Evolutionary conservation across 106 monocot genomes (phyloP).

Genomic region (Dendrobium huoshanense): DNA sequence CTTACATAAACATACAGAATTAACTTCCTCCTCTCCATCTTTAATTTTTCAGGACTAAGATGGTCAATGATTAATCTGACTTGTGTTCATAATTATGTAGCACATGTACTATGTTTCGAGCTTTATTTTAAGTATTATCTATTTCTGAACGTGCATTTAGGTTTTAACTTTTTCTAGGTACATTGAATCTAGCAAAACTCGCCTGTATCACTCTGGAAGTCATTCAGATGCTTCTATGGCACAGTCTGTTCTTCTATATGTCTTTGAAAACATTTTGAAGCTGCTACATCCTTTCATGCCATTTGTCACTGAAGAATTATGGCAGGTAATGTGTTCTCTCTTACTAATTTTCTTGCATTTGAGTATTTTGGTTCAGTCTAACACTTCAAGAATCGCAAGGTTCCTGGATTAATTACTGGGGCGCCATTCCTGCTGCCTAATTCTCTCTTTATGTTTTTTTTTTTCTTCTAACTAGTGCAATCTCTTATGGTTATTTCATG

Average conservation of each 20-base stretch:
- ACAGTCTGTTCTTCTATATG: slow-evolving; percentile 77
- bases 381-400: background rate
- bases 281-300: slow-evolving; percentile 99
- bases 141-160: background rate
- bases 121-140: background rate
- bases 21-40: background rate
- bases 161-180: slow-evolving; percentile 45
- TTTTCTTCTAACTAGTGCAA: background rate
- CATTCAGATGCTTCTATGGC: slow-evolving; percentile 35
- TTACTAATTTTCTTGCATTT: background rate
- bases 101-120: background rate
- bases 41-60: too few relatives aligned
- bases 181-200: slow-evolving; percentile 98
- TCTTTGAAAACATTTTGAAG: slow-evolving; percentile 89
- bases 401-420: background rate
- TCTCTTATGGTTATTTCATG: too few relatives aligned
- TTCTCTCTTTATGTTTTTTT: too few relatives aligned
- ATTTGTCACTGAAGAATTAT: slow-evolving; percentile 94
- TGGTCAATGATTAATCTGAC: background rate
- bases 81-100: background rate
- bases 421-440: background rate
- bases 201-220: slow-evolving; percentile 53
- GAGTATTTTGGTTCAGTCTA: background rate
- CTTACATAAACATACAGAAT: background rate
- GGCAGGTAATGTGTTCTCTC: slow-evolving; percentile 62